Evolutionary conservation across 345 rosid genomes (phyloP).

Genomic region (Hibiscus syriacus): DNA sequence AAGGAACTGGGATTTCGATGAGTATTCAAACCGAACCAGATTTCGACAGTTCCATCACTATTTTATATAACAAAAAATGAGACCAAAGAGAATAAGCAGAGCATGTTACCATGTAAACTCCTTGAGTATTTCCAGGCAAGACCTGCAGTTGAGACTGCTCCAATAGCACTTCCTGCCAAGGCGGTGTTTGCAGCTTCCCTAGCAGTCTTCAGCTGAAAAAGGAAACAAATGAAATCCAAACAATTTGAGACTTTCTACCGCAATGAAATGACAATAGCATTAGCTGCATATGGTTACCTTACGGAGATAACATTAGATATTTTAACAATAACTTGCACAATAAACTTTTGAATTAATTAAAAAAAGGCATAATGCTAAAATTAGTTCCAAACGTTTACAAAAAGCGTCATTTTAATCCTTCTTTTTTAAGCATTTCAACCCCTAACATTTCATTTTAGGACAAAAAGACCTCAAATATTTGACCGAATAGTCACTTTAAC

Average conservation of each 20-base stretch:
- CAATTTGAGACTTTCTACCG: neutral
- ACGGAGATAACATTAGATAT: neutral
- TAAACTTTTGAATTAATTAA: neutral
- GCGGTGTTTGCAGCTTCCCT: conserved; percentile 63
- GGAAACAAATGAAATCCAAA: neutral
- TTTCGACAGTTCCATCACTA: neutral
- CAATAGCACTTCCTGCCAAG: conserved; percentile 55
- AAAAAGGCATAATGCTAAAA: too few species aligned
- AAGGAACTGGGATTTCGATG: neutral
- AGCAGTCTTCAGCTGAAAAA: conserved; percentile 66
- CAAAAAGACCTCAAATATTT: too few species aligned
- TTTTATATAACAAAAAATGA: neutral
- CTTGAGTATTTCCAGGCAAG: conserved; percentile 85
- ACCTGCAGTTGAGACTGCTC: conserved; percentile 75
- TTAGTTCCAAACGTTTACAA: too few species aligned
- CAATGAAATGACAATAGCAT: neutral
- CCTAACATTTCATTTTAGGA: too few species aligned
- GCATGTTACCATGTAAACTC: conserved; percentile 63
- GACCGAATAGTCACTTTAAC: too few species aligned
- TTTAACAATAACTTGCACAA: too few species aligned
- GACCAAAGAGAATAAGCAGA: conserved; percentile 1
- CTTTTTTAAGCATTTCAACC: too few species aligned
- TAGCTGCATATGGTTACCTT: neutral
- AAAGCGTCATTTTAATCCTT: too few species aligned
- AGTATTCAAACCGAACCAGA: neutral